Conservation (phyloP, 768 basidiomycete species). For the Suillus ampliporus region DNA sequence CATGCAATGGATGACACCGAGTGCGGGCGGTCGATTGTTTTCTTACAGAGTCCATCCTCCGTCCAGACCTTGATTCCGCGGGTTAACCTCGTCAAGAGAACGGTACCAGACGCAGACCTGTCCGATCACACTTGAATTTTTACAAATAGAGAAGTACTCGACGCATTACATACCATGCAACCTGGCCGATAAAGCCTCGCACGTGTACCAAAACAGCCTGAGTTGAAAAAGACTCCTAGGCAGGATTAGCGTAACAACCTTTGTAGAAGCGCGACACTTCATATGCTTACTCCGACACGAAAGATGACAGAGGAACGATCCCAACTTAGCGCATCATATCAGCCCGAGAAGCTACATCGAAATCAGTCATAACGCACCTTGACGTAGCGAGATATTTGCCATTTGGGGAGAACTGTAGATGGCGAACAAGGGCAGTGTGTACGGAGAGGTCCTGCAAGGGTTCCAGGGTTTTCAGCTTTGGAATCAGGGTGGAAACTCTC, state of each 20-base stretch:
- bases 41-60: slow-evolving; percentile 58
- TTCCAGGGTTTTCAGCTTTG: slow-evolving; percentile 46
- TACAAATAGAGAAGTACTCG: slow-evolving; percentile 3
- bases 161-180: slow-evolving; percentile 48
- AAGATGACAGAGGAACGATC: slow-evolving; percentile 58
- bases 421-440: slow-evolving; percentile 56
- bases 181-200: slow-evolving; percentile 58
- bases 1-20: slow-evolving; percentile 57
- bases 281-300: slow-evolving; percentile 47
- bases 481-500: slow-evolving; percentile 47
- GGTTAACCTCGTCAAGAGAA: slow-evolving; percentile 53
- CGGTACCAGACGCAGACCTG: slow-evolving; percentile 54
- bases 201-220: slow-evolving; percentile 57
- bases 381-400: slow-evolving; percentile 60
- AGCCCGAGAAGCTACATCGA: slow-evolving; percentile 10
- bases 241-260: slow-evolving; percentile 20
- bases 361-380: slow-evolving; percentile 39
- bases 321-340: slow-evolving; percentile 41
- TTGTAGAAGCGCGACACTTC: slow-evolving; percentile 10
- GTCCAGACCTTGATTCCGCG: slow-evolving; percentile 60
- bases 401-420: slow-evolving; percentile 61
- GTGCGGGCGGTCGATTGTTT: slow-evolving; percentile 53
- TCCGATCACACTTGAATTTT: slow-evolving; percentile 14
- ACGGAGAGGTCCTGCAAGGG: slow-evolving; percentile 49
- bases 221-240: slow-evolving; percentile 47